phyloP scores from a whole-genome alignment of 768 basidiomycete species.

The Boletus pseudo-olivaceus region DNA sequence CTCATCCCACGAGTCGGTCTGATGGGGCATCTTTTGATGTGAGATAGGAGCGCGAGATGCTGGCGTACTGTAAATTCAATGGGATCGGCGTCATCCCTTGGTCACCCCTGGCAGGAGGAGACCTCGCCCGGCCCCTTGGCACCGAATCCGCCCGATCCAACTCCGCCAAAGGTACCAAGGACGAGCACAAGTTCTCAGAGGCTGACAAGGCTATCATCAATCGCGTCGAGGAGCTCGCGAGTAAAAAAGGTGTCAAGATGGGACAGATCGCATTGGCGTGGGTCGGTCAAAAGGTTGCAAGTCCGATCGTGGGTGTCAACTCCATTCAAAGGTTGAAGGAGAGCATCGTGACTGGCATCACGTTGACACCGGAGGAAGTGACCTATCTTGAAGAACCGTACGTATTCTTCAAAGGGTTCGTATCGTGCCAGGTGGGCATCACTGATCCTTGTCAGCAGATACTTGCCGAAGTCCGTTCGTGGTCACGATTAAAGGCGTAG shows the following conservation, averaged over 20 bases:
- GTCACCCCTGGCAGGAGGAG: constrained; percentile 40
- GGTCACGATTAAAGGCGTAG: constrained; percentile 7
- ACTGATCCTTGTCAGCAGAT: constrained; percentile 13
- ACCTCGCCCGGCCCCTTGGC: constrained; percentile 37
- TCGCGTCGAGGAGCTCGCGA: constrained; percentile 41
- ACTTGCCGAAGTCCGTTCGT: constrained; percentile 15
- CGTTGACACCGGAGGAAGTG: constrained; percentile 30
- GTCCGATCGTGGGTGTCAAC: constrained; percentile 45
- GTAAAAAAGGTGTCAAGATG: constrained; percentile 40
- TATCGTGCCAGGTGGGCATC: background rate
- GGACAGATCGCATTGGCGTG: constrained; percentile 46
- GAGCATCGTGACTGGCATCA: constrained; percentile 23
- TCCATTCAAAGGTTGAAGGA: constrained; percentile 31
- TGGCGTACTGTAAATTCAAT: constrained; percentile 42
- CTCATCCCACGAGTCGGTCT: rapidly evolving
- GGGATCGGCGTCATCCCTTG: constrained; percentile 56
- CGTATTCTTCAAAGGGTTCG: background rate
- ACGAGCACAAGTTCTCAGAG: constrained; percentile 25
- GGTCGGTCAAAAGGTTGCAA: constrained; percentile 38
- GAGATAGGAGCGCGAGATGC: constrained; percentile 43
- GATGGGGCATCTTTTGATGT: background rate
- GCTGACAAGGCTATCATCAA: constrained; percentile 36
- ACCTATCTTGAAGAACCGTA: constrained; percentile 31
- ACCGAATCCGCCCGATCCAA: constrained; percentile 21
- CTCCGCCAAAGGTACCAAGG: constrained; percentile 14